Percentiles rank a stretch among this genome's conserved stretches.
phyloP scores from a whole-genome alignment of 306 rosid genomes.

The Vigna trinervia region DNA sequence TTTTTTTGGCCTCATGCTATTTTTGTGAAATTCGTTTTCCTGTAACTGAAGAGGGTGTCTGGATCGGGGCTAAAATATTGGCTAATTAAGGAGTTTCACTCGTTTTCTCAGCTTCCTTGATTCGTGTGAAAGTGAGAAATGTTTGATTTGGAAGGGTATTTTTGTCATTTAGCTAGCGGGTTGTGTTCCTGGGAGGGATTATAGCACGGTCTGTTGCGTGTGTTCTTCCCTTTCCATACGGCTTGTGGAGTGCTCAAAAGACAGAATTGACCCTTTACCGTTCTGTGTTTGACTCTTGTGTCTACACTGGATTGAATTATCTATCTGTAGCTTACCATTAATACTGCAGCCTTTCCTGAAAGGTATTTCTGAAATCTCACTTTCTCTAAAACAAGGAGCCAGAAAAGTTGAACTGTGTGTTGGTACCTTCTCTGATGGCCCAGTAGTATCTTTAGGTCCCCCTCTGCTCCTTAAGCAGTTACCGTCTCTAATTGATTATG shows the following conservation, averaged over 20 bases:
- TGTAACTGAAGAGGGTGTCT: constrained; percentile 18
- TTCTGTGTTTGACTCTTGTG: constrained; percentile 24
- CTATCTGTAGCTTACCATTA: constrained; percentile 34
- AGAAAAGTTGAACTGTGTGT: constrained; percentile 14
- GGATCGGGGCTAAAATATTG: constrained; percentile 33
- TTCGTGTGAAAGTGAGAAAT: constrained; percentile 31
- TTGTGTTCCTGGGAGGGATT: constrained; percentile 40
- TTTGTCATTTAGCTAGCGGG: constrained; percentile 51
- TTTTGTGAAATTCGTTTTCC: constrained; percentile 22
- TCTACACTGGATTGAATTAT: constrained; percentile 36
- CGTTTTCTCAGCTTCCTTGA: constrained; percentile 32
- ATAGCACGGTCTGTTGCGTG: constrained; percentile 27
- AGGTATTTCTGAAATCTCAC: constrained; percentile 22
- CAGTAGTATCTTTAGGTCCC: constrained; percentile 16
- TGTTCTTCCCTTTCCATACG: constrained; percentile 34
- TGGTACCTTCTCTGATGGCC: constrained; percentile 26
- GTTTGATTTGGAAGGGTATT: constrained; percentile 51
- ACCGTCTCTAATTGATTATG: not conserved
- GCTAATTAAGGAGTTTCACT: constrained; percentile 44
- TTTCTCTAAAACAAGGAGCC: constrained; percentile 24
- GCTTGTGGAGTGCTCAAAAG: constrained; percentile 44
- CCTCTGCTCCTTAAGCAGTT: constrained; percentile 17
- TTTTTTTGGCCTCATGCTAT: constrained; percentile 18
- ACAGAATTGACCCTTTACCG: constrained; percentile 55
- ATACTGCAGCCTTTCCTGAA: constrained; percentile 27